These are phyloP conservation scores for Acanthamoeba sp. DNA, from an alignment of 208 protist genomes.

Conservation along the genomic window DNA sequence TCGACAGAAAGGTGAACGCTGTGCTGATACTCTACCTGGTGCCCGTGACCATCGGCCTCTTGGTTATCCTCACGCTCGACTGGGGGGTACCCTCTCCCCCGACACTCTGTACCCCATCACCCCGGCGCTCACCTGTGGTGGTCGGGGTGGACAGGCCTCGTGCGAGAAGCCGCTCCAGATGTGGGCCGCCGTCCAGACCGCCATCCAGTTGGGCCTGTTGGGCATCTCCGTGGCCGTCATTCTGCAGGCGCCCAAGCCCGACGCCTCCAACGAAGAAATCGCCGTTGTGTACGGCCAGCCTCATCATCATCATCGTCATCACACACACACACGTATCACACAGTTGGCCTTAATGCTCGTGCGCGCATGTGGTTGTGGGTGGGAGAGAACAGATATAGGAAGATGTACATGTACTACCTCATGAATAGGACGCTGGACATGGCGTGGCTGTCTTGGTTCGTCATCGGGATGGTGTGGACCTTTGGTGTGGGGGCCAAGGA, in stretches of 20 bases:
- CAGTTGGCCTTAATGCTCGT: too few species aligned
- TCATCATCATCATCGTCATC: too few species aligned
- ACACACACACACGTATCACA: too few species aligned
- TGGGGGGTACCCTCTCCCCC: neutral
- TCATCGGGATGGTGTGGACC: conserved; percentile 67
- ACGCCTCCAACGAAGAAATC: neutral
- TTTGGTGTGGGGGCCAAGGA: conserved; percentile 47
- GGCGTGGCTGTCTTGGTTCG: conserved; percentile 63
- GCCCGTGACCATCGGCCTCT: conserved; percentile 24
- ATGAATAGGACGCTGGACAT: conserved; percentile 48
- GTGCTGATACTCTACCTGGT: conserved; percentile 3
- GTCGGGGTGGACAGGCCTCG: conserved; percentile 20
- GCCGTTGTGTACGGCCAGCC: neutral
- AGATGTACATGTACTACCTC: neutral
- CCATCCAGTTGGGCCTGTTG: conserved; percentile 50
- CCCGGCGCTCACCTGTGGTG: neutral
- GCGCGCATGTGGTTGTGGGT: neutral
- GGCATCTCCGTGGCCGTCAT: conserved; percentile 29
- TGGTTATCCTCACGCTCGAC: conserved; percentile 4
- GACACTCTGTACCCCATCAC: neutral
- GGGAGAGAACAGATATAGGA: conserved; percentile 42
- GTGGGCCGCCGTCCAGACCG: conserved; percentile 65
- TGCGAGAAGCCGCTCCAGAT: conserved; percentile 71
- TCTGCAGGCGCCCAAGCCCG: conserved; percentile 14
- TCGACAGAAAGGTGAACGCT: neutral